Evolutionary conservation across 352 stramenopile species (phyloP).

Genomic region (Phytophthora multivora): DNA sequence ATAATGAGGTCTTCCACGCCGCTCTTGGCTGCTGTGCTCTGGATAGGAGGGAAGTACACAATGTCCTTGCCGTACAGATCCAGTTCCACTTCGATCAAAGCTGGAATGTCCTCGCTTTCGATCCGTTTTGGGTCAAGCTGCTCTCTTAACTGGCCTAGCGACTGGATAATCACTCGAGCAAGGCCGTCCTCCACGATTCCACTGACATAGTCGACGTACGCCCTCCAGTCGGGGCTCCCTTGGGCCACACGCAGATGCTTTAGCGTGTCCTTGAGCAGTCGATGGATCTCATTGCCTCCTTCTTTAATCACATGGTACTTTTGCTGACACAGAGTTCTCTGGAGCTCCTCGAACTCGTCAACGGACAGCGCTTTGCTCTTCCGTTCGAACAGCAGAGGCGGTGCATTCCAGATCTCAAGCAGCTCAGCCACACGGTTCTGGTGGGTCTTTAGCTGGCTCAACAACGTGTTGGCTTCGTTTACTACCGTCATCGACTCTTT

Average conservation of each 20-base stretch:
- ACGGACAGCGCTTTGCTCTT: conserved; percentile 81
- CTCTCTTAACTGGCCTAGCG: conserved; percentile 70
- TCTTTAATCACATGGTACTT: conserved; percentile 91
- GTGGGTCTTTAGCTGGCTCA: conserved; percentile 90
- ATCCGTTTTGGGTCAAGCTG: conserved; percentile 87
- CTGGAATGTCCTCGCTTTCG: conserved; percentile 80
- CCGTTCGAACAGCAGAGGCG: conserved; percentile 86
- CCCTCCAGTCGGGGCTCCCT: conserved; percentile 92
- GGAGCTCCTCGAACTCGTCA: conserved; percentile 88
- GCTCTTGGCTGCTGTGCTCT: conserved; percentile 45
- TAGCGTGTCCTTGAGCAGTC: conserved; percentile 91
- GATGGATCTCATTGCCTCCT: conserved; percentile 86
- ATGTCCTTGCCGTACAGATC: conserved; percentile 89
- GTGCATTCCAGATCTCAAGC: conserved; percentile 73
- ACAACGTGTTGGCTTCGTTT: conserved; percentile 84
- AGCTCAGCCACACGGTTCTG: conserved; percentile 82
- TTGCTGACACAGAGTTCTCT: conserved; percentile 66
- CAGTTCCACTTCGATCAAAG: conserved; percentile 91
- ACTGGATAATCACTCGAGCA: conserved; percentile 71
- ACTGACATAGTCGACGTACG: conserved; percentile 93
- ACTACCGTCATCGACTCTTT: conserved; percentile 91
- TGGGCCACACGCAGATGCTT: conserved; percentile 89
- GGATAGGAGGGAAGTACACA: conserved; percentile 79
- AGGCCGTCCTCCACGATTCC: conserved; percentile 89
- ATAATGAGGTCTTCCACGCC: conserved; percentile 72